These are phyloP conservation scores for Hymenoscyphus occultus DNA, from an alignment of 2,329 filamentous ascomycete species.

Conservation along the genomic window DNA sequence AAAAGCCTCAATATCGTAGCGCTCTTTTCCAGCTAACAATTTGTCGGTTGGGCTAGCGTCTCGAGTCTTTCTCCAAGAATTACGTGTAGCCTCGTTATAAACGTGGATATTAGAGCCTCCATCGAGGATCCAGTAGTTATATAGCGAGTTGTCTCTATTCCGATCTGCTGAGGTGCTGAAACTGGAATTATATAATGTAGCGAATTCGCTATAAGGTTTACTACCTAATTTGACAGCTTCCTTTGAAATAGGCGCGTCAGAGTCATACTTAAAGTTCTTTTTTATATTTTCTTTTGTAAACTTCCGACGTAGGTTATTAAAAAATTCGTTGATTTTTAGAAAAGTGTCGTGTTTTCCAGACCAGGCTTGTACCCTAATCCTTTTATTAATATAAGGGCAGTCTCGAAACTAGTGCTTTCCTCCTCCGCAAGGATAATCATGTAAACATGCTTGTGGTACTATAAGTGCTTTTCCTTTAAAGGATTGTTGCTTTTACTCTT, in stretches of 20 bases:
- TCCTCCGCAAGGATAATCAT: not conserved
- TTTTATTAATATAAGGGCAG: not conserved
- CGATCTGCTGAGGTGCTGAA: not conserved
- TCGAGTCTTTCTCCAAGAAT: not conserved
- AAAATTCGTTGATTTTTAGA: not conserved
- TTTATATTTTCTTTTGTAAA: not conserved
- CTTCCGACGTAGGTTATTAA: not conserved
- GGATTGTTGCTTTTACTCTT: not conserved
- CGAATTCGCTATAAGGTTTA: not conserved
- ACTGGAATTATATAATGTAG: not conserved
- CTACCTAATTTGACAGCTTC: not conserved
- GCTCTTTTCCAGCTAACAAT: not conserved
- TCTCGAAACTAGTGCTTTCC: not conserved
- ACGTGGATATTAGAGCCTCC: not conserved
- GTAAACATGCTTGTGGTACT: not conserved
- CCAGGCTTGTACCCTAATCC: not conserved
- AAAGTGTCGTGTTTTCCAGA: not conserved
- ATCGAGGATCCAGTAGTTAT: not conserved
- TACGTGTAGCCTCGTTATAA: not conserved
- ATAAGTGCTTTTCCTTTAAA: not conserved
- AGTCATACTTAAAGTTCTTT: not conserved
- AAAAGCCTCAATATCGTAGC: not conserved
- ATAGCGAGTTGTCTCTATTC: not conserved
- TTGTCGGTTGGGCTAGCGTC: not conserved
- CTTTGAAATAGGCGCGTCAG: not conserved